phyloP scores from a whole-genome alignment of 169 alveolate species.

The Plasmodium malariae region DNA sequence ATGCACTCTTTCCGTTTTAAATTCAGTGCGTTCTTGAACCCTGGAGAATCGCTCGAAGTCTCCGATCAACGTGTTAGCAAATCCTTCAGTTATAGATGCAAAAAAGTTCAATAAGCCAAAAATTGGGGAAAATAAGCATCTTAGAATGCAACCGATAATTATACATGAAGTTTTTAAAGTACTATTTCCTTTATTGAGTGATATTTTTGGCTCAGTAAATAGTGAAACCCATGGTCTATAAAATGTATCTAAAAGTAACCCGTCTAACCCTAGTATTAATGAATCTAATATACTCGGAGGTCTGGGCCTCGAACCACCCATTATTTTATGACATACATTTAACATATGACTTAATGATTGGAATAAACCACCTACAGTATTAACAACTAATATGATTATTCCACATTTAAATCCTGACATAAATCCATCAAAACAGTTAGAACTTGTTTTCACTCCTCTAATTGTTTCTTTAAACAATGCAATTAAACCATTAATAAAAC shows the following conservation, averaged over 20 bases:
- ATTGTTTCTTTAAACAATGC: slow-evolving; percentile 86
- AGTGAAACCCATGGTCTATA: slow-evolving; percentile 92
- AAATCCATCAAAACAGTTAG: slow-evolving; percentile 89
- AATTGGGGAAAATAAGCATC: slow-evolving; percentile 89
- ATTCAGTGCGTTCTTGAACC: slow-evolving; percentile 85
- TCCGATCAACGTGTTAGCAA: slow-evolving; percentile 92
- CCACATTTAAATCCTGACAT: slow-evolving; percentile 91
- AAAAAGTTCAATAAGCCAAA: slow-evolving; percentile 89
- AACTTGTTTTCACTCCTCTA: slow-evolving; percentile 81
- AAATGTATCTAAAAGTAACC: slow-evolving; percentile 89
- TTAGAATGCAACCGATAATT: slow-evolving; percentile 76
- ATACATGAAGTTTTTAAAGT: slow-evolving; percentile 57
- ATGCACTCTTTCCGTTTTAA: slow-evolving; percentile 80
- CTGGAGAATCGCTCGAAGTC: slow-evolving; percentile 93
- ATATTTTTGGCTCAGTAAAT: slow-evolving; percentile 82
- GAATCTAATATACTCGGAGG: slow-evolving; percentile 93
- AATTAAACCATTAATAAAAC: slow-evolving; percentile 87
- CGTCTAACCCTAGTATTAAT: slow-evolving; percentile 91
- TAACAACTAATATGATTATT: slow-evolving; percentile 86
- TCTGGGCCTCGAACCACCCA: slow-evolving; percentile 92
- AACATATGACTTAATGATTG: slow-evolving; percentile 90
- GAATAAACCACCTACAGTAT: slow-evolving; percentile 91
- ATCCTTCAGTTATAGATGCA: slow-evolving; percentile 92
- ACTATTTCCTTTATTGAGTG: slow-evolving; percentile 80
- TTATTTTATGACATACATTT: slow-evolving; percentile 89